phyloP scores from a whole-genome alignment of 2,329 filamentous ascomycete species.

The Ceratocystis cacaofunesta region DNA sequence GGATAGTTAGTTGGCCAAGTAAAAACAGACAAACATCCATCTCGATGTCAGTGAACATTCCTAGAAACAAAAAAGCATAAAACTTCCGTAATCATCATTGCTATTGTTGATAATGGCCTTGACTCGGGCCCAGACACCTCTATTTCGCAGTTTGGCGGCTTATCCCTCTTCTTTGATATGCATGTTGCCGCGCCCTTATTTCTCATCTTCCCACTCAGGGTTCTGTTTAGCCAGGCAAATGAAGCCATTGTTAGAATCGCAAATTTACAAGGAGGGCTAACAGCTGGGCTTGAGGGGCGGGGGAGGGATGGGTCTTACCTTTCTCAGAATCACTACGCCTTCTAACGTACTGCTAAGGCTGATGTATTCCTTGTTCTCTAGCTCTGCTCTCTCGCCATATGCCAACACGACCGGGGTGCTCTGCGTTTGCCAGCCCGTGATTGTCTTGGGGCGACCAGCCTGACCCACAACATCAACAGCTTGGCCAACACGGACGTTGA shows the following conservation, averaged over 20 bases:
- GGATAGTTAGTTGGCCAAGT: too few species aligned
- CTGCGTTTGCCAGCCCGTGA: constrained; percentile 98
- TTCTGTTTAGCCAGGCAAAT: constrained; percentile 5
- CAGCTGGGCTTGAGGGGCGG: background rate
- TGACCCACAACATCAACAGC: constrained; percentile 97
- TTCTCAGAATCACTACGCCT: constrained; percentile 87
- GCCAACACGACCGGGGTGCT: constrained; percentile 91
- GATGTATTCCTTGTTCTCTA: constrained; percentile 96
- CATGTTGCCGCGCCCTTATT: constrained; percentile 4
- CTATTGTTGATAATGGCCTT: constrained; percentile 15
- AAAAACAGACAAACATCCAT: too few species aligned
- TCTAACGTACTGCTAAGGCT: constrained; percentile 82
- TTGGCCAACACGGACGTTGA: constrained; percentile 94
- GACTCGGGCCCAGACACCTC: constrained; percentile 9
- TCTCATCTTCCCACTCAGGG: constrained; percentile 15
- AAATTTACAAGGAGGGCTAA: background rate
- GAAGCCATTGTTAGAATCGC: background rate
- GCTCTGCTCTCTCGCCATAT: constrained; percentile 88
- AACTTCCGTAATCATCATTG: constrained; percentile 11
- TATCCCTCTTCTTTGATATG: background rate
- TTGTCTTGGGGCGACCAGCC: constrained; percentile 93
- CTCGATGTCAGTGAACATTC: too few species aligned
- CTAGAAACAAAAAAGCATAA: background rate
- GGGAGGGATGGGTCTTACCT: constrained; percentile 45
- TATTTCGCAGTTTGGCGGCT: background rate